Base-by-base conservation (phyloP, 1,284 basidiomycete species). In the Ganoderma meredithae region DNA sequence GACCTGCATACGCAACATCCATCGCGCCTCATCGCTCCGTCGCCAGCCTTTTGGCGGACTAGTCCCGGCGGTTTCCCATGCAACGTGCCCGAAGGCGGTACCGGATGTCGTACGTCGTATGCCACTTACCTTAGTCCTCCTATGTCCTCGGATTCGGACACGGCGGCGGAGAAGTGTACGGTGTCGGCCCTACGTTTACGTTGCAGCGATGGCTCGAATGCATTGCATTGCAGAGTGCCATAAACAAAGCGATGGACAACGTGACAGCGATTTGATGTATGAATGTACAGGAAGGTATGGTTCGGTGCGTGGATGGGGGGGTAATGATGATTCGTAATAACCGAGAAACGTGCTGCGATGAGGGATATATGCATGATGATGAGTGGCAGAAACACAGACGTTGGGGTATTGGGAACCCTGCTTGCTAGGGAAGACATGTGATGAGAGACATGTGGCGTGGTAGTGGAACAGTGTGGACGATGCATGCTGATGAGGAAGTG, bases 231-330 rank as follows among this genome's bases (percentile, higher is more conserved):
- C 65, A 65, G 61, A 44, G 56, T 65, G 68, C 63, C 71, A 68
- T 69, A 62, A 43, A 67, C 68, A 72, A 64, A 68, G 71, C 71
- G 66, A 72, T 56, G 60, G 64, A 72, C 66, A 70, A 69, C 71
- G 67, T 61, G 66, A 62, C 65, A 69, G 65, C 67, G 70, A 71
- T 62, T 65, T 60, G 43, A 67, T 69, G 68, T 65, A 59, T 64
- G 66, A 47, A 43, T 58, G 17, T 55, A 43, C 41, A 41, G 27
- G 60, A 65, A 59, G 39, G n/a, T 64, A 55, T 60, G 63, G 56
- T 65, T 61, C 43, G 60, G 58, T 60, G 58, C 39, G 40, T 40
- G 10, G 39, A 41, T 22, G 39, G 27, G 25, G 25, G 58, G 22
- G 36, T 25, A 40, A 60, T 40, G 36, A 60, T 60, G 58, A 25